phyloP scores from a whole-genome alignment of 148 eudicot genomes.

The Chenopodium quinoa region DNA sequence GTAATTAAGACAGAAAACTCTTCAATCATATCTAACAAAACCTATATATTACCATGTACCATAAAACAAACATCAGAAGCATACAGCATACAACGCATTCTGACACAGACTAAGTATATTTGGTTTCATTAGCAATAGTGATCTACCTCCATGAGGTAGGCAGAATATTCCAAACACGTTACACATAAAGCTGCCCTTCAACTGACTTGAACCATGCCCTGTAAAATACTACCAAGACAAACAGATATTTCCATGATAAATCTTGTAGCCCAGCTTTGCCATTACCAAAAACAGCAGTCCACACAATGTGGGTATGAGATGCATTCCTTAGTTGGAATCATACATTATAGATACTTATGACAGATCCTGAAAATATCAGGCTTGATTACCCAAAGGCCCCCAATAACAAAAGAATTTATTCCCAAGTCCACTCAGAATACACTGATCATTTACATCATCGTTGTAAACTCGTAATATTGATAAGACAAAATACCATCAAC shows the following conservation, averaged over 20 bases:
- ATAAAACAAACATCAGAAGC: neutral
- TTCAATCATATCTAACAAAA: neutral
- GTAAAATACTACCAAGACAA: slow-evolving; percentile 46
- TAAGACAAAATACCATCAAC: neutral
- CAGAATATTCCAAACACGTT: slow-evolving; percentile 59
- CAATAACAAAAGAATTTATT: neutral
- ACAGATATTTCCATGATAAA: slow-evolving; percentile 31
- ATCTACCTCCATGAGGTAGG: slow-evolving; percentile 63
- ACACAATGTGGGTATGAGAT: neutral
- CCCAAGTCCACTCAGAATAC: neutral
- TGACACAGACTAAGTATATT: slow-evolving; percentile 12
- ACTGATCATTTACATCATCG: neutral
- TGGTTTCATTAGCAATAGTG: slow-evolving; percentile 19
- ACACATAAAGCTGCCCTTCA: slow-evolving; percentile 18
- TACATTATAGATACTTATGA: neutral
- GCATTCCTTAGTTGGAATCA: neutral
- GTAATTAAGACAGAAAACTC: neutral
- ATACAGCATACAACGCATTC: slow-evolving; percentile 7
- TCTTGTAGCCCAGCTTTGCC: slow-evolving; percentile 17
- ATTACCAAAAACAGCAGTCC: neutral
- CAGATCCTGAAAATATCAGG: neutral
- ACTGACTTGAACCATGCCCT: slow-evolving; percentile 46
- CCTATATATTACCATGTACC: neutral
- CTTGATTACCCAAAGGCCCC: neutral
- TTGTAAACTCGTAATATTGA: neutral